These are phyloP conservation scores for Diaporthe citri DNA, from an alignment of 2,329 filamentous ascomycete genomes.

Conservation along the genomic window DNA sequence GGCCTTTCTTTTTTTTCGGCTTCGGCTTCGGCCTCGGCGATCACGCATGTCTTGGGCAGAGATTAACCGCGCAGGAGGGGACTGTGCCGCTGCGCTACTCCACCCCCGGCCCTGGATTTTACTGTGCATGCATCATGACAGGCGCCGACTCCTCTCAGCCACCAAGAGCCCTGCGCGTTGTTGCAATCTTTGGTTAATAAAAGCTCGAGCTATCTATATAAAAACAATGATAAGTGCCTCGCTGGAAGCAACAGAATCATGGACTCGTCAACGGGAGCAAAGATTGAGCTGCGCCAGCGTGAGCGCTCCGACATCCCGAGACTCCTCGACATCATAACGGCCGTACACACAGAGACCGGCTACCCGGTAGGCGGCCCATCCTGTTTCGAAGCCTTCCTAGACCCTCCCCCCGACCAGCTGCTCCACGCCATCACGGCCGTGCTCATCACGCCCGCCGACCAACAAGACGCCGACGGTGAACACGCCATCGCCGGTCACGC, in stretches of 20 bases:
- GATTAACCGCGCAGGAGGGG: conserved; percentile 17
- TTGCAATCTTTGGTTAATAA: too few species aligned
- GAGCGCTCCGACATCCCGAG: neutral
- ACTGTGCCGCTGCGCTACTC: neutral
- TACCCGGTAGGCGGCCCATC: neutral
- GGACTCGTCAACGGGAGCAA: neutral
- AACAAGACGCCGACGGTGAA: neutral
- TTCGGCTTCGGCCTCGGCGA: conserved; percentile 15
- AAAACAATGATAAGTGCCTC: neutral
- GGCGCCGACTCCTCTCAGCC: neutral
- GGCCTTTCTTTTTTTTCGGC: neutral
- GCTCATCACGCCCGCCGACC: neutral
- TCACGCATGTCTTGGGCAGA: conserved; percentile 13
- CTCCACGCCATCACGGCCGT: conserved; percentile 5
- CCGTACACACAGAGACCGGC: neutral
- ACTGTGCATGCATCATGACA: neutral
- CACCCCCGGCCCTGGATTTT: neutral
- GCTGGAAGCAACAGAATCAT: neutral
- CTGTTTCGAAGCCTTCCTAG: neutral
- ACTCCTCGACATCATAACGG: neutral
- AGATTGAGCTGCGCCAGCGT: neutral
- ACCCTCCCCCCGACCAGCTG: neutral
- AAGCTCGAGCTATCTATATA: neutral
- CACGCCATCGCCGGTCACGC: neutral
- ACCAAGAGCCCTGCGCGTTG: neutral